phyloP scores from a whole-genome alignment of 2,329 filamentous ascomycete species.

The Botrytis elliptica region DNA sequence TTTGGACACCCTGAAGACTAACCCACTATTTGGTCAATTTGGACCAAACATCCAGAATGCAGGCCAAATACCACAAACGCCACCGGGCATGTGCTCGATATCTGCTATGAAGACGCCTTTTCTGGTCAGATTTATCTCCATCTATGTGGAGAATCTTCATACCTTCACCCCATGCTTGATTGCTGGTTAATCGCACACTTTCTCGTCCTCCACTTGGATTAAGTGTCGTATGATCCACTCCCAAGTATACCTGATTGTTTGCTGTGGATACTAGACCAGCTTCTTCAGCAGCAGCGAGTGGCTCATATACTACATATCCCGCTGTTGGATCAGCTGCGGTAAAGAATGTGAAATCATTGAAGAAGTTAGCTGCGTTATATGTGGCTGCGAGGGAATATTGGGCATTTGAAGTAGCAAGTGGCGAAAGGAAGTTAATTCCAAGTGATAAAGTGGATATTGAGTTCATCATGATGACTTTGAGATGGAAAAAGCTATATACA shows the following conservation, averaged over 20 bases:
- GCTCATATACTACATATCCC: conserved; percentile 64
- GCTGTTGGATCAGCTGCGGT: conserved; percentile 58
- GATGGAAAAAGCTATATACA: background rate
- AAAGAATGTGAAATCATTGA: conserved; percentile 52
- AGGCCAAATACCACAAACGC: conserved; percentile 45
- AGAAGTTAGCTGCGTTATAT: conserved; percentile 46
- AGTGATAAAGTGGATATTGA: background rate
- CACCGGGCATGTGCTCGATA: conserved; percentile 63
- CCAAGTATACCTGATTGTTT: conserved; percentile 61
- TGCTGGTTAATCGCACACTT: conserved; percentile 67
- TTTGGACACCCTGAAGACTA: background rate
- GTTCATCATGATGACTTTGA: background rate
- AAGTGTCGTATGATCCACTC: conserved; percentile 61
- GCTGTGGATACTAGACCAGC: conserved; percentile 57
- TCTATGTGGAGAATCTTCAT: background rate
- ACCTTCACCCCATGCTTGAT: conserved; percentile 60
- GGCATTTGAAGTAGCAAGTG: background rate
- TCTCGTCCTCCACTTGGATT: conserved; percentile 52
- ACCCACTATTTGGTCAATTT: conserved; percentile 34
- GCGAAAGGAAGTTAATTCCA: background rate
- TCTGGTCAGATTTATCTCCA: background rate
- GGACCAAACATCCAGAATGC: conserved; percentile 39
- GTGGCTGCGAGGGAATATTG: conserved; percentile 38
- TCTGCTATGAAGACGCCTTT: conserved; percentile 63
- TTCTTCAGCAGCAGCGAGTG: conserved; percentile 50